Base-by-base conservation (phyloP, 2,329 filamentous ascomycete genomes). In the Ophiocordyceps polyrhachis-furcata region DNA sequence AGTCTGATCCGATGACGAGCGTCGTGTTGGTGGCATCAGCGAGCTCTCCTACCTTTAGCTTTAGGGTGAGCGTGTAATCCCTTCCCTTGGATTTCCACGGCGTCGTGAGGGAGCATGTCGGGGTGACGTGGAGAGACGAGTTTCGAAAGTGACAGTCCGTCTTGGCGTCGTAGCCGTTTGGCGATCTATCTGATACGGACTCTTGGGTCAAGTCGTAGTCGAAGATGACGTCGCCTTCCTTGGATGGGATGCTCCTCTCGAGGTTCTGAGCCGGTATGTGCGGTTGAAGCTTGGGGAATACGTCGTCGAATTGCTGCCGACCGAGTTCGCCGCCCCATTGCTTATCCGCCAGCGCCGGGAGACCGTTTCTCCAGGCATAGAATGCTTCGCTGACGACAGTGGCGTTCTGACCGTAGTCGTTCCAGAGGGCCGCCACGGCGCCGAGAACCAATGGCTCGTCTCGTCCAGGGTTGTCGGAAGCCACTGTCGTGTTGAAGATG, bases 71-170 rank as follows among this genome's bases (percentile, higher is more conserved):
- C 0, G 67, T 73, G 55, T 77, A 76, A 51, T 74, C 62, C 46
- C 70, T 62, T 3, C 73, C 73, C 53, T 76, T 77, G 41, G 67
- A 69, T 0, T 55, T 55, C 8, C 73, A 53, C 0, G 69, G 69
- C 1, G 70, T 73, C 1, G 46, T 55, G 2, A 74, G 47, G 3
- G 56, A 56, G 52, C 71, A 74, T 1, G 53, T 47, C 0, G 56
- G 47, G 2, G 53, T 52, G 25, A 70, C 49, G 1, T 49, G 40
- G 2, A 68, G 46, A 4, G 58, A 53, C 0, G 50, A 53, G 15
- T 57, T 42, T 0, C 42, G 49, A 1, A 51, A 49, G 19, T 58
- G 43, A 50, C 66, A 73, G 47, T 54, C 57, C 7, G 59, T 63
- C 7, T 48, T 48, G 8, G 58, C 65, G 44, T 51, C 47, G 44